These are phyloP conservation scores for Chrysoporthe austroafricana DNA, from an alignment of 2,329 filamentous ascomycete species.

Conservation along the genomic window DNA sequence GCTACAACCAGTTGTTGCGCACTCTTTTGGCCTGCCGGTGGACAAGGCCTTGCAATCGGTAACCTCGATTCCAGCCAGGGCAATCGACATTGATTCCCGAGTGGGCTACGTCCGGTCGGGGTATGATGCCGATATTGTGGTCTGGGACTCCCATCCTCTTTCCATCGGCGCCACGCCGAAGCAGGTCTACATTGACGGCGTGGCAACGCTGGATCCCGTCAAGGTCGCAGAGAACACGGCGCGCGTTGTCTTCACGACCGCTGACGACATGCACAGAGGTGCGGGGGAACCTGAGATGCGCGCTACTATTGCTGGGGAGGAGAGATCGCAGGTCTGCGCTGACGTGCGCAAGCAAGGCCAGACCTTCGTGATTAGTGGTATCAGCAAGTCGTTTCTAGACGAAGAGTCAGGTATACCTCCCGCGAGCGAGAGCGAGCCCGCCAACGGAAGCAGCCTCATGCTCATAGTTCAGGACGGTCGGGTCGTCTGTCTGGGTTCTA, in stretches of 20 bases:
- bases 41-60: slow-evolving; percentile 48
- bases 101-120: slow-evolving; percentile 49
- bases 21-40: slow-evolving; percentile 47
- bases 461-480: slow-evolving; percentile 47
- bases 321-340: slow-evolving; percentile 35
- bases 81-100: slow-evolving; percentile 47
- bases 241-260: slow-evolving; percentile 11
- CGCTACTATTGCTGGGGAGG: slow-evolving; percentile 31
- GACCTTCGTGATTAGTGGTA: slow-evolving; percentile 44
- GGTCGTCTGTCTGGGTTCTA: slow-evolving; percentile 43
- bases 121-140: slow-evolving; percentile 54
- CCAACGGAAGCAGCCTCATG: slow-evolving; percentile 34
- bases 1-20: slow-evolving; percentile 45
- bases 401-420: slow-evolving; percentile 25
- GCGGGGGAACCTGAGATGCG: slow-evolving; percentile 34
- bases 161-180: slow-evolving; percentile 48
- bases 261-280: neutral
- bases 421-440: neutral
- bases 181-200: slow-evolving; percentile 54
- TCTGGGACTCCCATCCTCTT: slow-evolving; percentile 54
- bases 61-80: slow-evolving; percentile 50
- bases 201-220: slow-evolving; percentile 39
- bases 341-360: slow-evolving; percentile 29
- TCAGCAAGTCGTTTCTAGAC: slow-evolving; percentile 42
- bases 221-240: slow-evolving; percentile 37